These are phyloP conservation scores for Escovopsis sp. DNA, from an alignment of 2,329 filamentous ascomycete species.

Conservation along the genomic window DNA sequence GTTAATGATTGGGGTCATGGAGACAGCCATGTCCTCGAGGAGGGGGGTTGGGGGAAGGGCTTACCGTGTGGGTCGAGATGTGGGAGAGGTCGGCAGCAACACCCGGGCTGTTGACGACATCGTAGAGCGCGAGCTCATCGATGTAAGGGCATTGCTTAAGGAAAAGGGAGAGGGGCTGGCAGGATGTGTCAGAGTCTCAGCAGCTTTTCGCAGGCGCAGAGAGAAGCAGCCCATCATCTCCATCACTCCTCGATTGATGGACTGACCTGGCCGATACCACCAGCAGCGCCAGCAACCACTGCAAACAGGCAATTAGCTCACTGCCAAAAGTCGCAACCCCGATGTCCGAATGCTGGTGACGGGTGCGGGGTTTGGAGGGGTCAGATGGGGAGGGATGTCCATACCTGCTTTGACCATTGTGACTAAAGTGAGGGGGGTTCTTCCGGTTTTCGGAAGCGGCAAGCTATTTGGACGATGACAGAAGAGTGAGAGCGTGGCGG, in stretches of 20 bases:
- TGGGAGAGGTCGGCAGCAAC: constrained; percentile 93
- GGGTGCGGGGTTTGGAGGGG: constrained; percentile 6
- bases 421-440: constrained; percentile 1
- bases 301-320: background rate
- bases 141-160: constrained; percentile 81
- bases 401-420: constrained; percentile 7
- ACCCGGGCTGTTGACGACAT: constrained; percentile 98
- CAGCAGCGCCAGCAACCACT: constrained; percentile 88
- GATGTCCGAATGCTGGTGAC: background rate
- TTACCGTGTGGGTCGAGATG: constrained; percentile 77
- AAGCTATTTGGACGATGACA: background rate
- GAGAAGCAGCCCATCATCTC: background rate
- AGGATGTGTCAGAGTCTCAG: background rate
- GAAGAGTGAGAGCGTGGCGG: too few species aligned
- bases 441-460: background rate
- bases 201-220: background rate
- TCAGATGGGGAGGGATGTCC: constrained; percentile 1
- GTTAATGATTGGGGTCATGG: background rate
- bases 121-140: constrained; percentile 89
- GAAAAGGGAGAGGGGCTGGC: constrained; percentile 83
- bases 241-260: constrained; percentile 1
- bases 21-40: constrained; percentile 3
- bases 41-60: constrained; percentile 9
- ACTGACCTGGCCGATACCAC: constrained; percentile 92
- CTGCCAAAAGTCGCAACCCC: background rate